Percentiles rank a stretch among this genome's conserved stretches.
phyloP scores from a whole-genome alignment of 2,329 filamentous ascomycete genomes.

The Alternaria gaisen region DNA sequence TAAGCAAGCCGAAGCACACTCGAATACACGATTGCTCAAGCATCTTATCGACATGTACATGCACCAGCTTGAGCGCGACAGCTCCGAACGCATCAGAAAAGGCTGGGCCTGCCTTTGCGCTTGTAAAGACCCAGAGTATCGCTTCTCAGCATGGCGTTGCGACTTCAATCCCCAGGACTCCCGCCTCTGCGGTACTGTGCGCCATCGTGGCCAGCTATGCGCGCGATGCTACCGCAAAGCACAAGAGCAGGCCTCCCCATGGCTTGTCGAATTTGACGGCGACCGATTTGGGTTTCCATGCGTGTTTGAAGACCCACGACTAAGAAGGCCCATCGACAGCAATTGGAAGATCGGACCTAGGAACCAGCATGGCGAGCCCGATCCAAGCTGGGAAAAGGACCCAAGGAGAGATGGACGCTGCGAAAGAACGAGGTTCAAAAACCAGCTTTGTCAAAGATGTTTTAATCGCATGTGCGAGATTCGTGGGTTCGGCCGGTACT shows the following conservation, averaged over 20 bases:
- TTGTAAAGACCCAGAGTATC: constrained; percentile 33
- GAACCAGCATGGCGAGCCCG: constrained; percentile 25
- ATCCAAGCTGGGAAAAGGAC: constrained; percentile 37
- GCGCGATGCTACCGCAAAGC: constrained; percentile 30
- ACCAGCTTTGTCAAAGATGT: constrained; percentile 36
- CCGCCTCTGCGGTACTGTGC: constrained; percentile 31
- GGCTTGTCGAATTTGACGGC: constrained; percentile 34
- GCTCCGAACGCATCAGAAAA: constrained; percentile 29
- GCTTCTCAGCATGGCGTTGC: constrained; percentile 29
- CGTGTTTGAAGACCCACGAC: constrained; percentile 28
- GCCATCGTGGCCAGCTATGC: constrained; percentile 34
- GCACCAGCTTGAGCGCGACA: constrained; percentile 30
- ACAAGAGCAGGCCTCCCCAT: constrained; percentile 28
- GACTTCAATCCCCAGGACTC: constrained; percentile 33
- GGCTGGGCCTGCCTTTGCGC: constrained; percentile 33
- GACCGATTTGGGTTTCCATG: constrained; percentile 35
- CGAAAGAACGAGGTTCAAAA: constrained; percentile 23
- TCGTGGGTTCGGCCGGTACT: constrained; percentile 32
- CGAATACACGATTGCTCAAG: constrained; percentile 21
- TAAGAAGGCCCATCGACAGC: constrained; percentile 23
- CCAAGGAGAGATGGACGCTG: constrained; percentile 30
- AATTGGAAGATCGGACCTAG: constrained; percentile 34
- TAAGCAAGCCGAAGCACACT: constrained; percentile 20
- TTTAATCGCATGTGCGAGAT: constrained; percentile 38
- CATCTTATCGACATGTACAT: constrained; percentile 28